Base-by-base conservation (phyloP, 306 rosid genomes). In the Medicago ruthenica region DNA sequence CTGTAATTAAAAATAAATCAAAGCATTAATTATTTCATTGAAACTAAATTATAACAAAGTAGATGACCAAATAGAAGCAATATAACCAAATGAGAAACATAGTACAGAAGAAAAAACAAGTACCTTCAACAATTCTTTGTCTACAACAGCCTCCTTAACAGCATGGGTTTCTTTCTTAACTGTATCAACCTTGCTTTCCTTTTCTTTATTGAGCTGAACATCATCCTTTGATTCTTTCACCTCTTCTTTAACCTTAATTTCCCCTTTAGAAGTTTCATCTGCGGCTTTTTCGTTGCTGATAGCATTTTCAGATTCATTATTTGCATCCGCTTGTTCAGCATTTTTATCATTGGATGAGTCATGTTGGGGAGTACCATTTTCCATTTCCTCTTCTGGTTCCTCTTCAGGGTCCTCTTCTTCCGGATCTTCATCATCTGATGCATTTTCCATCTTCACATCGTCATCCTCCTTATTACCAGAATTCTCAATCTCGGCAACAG, bases 321-420 rank as follows among this genome's bases (percentile, higher is more conserved):
- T 80, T 14, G 67, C 57, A 21, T 74, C 21, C 6, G 8, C 75
- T 27, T 70, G 84, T 73, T 82, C 87, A 55, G 65, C 88, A 48
- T 82, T 78, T 61, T 80, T 87, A 60, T 79, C 91, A 15, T 70
- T 53, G 24, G 87, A 65, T 59, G 87, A 71, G 66, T 90, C 86
- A 16, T 51, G 78, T 21, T 42, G 88, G 61, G 86, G 86, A 84
- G 87, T 77, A 31, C 44, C 84, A 79, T 85, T 87, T 57, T 85
- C 97, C 88, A 85, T 87, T 84, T 91, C 96, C 75, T 85, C 97
- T 86, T 95, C 99, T 10, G 95, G 16, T 6, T 91, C 96, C 72
- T 85, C 96, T 18, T 89, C 95, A 18, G 93, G 96, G 76, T 91
- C 98, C 80, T 92, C 97, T 79, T 92, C 97, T 79, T 90, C 96